Conservation (phyloP, 345 rosid species). For the Balakata baccata region DNA sequence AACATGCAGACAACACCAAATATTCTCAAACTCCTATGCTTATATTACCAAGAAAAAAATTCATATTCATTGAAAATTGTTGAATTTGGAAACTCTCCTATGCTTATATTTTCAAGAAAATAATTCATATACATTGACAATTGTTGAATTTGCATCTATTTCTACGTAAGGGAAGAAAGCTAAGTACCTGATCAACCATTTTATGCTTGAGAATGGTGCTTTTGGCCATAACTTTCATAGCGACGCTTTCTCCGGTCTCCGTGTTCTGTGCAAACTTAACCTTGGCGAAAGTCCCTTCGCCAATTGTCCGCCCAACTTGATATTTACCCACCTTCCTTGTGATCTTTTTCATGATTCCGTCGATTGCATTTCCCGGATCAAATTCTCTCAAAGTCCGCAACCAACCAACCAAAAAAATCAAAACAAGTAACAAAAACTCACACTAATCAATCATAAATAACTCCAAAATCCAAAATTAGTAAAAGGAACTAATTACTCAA, state of each 20-base stretch:
- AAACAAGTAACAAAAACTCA: no score
- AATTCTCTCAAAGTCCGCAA: not conserved
- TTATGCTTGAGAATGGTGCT: slow-evolving; percentile 69
- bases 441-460: not conserved
- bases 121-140: not conserved
- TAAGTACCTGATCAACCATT: slow-evolving; percentile 85
- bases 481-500: not conserved
- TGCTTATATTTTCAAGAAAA: not conserved
- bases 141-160: not conserved
- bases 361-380: slow-evolving; percentile 19
- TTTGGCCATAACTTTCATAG: slow-evolving; percentile 81
- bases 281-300: slow-evolving; percentile 95
- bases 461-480: not conserved
- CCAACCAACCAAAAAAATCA: no score
- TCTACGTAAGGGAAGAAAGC: not conserved
- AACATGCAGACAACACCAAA: not conserved
- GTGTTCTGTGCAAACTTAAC: slow-evolving; percentile 77
- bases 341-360: slow-evolving; percentile 36
- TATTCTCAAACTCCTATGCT: not conserved
- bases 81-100: not conserved
- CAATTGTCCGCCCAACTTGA: slow-evolving; percentile 79
- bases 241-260: slow-evolving; percentile 72
- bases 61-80: no score
- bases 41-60: not conserved
- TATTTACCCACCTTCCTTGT: slow-evolving; percentile 69